These are phyloP conservation scores for Athelia psychrophila DNA, from an alignment of 1,284 basidiomycete species.

Conservation along the genomic window DNA sequence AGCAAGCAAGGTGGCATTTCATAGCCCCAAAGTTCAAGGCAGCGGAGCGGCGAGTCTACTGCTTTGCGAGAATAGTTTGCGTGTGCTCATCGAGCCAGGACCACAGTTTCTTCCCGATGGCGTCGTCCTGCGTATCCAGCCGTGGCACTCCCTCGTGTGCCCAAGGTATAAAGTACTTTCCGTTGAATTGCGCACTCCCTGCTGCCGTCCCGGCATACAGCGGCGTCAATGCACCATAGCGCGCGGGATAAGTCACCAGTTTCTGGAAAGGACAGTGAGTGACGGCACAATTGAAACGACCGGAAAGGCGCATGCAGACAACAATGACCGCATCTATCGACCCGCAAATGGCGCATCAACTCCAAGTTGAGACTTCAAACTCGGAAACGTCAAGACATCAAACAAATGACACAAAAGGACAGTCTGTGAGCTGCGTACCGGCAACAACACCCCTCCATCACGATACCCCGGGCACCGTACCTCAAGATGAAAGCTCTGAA, in stretches of 20 bases:
- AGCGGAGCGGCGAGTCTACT: too few species aligned
- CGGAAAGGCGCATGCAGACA: neutral
- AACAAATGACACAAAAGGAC: too few species aligned
- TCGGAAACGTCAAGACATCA: too few species aligned
- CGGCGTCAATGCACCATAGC: neutral
- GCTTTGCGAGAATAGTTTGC: neutral
- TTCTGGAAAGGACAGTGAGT: neutral
- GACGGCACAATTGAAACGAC: neutral
- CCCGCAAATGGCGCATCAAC: too few species aligned
- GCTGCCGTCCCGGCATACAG: neutral
- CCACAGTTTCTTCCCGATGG: slow-evolving; percentile 24
- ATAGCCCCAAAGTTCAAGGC: too few species aligned
- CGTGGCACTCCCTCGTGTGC: slow-evolving; percentile 19
- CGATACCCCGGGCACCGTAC: too few species aligned
- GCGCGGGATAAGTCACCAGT: neutral
- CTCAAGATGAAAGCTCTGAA: too few species aligned
- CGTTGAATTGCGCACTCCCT: neutral
- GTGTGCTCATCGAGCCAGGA: slow-evolving; percentile 28
- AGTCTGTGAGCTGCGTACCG: too few species aligned
- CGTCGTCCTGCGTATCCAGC: slow-evolving; percentile 19
- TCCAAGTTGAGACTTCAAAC: too few species aligned
- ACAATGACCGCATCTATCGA: neutral
- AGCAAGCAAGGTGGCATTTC: too few species aligned
- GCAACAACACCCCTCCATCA: too few species aligned
- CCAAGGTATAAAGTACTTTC: slow-evolving; percentile 29